Evolutionary conservation across 805 yeast genomes (phyloP).

Genomic region (Wickerhamomyces xylosicus): DNA sequence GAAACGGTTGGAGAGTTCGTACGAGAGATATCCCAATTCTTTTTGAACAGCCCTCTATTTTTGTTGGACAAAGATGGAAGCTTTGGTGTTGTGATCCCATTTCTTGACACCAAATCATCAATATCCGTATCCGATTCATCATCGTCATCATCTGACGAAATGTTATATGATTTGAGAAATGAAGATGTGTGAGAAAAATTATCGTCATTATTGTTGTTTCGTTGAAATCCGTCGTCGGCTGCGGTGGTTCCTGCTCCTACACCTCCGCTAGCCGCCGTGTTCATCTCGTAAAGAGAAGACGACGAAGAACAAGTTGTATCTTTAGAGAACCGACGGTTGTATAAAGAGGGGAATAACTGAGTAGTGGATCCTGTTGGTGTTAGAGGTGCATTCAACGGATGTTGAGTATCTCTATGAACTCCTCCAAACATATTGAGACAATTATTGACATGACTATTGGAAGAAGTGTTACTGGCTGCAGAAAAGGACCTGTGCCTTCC

Average conservation of each 20-base stretch:
- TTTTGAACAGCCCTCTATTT: constrained; percentile 1
- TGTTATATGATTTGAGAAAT: neutral
- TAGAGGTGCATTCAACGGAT: too few relatives aligned
- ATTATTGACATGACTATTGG: too few relatives aligned
- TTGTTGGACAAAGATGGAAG: constrained; percentile 7
- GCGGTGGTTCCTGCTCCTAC: too few relatives aligned
- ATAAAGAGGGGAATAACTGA: too few relatives aligned
- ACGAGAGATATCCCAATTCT: constrained; percentile 6
- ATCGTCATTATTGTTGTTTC: constrained; percentile 2
- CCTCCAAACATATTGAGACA: too few relatives aligned
- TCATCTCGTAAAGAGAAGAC: constrained; percentile 11
- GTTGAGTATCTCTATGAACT: too few relatives aligned
- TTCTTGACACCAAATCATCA: constrained; percentile 5
- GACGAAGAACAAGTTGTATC: constrained; percentile 7
- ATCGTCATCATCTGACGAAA: constrained; percentile 3
- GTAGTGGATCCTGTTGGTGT: too few relatives aligned
- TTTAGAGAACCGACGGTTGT: neutral
- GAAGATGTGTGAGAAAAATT: constrained; percentile 1
- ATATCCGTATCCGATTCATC: constrained; percentile 11
- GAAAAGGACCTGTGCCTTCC: too few relatives aligned
- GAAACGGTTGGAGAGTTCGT: constrained; percentile 9
- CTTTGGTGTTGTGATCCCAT: constrained; percentile 4
- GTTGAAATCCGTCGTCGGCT: constrained; percentile 4
- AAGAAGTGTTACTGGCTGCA: too few relatives aligned
- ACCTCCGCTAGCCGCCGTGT: too few relatives aligned